Percentiles rank a stretch among this genome's conserved stretches.
These are phyloP conservation scores for Eucalyptus camaldulensis DNA, from an alignment of 345 rosid genomes.

Conservation along the genomic window DNA sequence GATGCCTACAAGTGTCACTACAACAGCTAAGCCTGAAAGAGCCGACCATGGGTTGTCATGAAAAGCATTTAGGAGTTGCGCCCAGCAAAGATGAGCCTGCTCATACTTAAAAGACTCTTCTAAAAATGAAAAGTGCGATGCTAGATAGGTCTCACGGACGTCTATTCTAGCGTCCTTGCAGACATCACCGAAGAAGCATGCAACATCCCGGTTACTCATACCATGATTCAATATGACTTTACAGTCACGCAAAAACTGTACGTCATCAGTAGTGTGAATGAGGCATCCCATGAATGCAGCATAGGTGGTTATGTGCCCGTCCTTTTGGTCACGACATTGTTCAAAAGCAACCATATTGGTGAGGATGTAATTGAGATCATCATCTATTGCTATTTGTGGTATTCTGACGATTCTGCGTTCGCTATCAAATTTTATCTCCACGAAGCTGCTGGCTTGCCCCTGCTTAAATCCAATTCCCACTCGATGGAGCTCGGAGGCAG, in stretches of 20 bases:
- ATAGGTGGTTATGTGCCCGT: neutral
- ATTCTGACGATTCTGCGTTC: no score
- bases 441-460: neutral
- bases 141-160: neutral
- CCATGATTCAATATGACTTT: fast-evolving
- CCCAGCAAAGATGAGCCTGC: neutral
- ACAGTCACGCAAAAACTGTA: neutral
- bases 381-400: neutral
- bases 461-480: neutral
- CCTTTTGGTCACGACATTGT: neutral
- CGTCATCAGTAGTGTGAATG: neutral
- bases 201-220: fast-evolving
- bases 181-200: neutral
- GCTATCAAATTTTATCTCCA: neutral
- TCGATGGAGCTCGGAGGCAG: neutral
- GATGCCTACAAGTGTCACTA: neutral
- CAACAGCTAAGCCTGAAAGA: no score
- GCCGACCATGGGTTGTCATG: neutral
- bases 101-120: neutral
- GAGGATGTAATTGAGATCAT: neutral
- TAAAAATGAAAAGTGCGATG: neutral
- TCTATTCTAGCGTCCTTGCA: no score
- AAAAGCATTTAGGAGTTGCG: neutral
- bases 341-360: neutral
- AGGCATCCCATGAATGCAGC: neutral